phyloP scores from a whole-genome alignment of 441 rosid species.

The Capsella rubella region DNA sequence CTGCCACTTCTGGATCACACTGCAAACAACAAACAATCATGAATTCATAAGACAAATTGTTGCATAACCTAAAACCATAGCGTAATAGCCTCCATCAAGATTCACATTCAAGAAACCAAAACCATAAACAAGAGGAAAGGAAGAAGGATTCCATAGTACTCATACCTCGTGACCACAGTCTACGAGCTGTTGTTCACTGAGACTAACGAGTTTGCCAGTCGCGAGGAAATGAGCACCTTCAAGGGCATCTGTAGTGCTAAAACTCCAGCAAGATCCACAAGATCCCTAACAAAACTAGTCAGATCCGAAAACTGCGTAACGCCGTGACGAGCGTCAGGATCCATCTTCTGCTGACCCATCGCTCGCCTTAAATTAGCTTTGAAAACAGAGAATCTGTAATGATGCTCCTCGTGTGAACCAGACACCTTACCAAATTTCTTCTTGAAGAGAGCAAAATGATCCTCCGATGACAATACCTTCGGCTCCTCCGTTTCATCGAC shows the following conservation, averaged over 20 bases:
- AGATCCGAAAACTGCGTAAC: no score
- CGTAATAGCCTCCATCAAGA: not conserved
- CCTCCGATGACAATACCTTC: slow-evolving; percentile 47
- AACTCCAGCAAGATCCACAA: slow-evolving; percentile 98
- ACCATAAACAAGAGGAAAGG: not conserved
- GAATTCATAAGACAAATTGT: not conserved
- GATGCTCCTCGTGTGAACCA: slow-evolving; percentile 73
- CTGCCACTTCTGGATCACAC: slow-evolving; percentile 90
- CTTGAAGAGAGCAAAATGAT: slow-evolving; percentile 82
- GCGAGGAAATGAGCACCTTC: slow-evolving; percentile 91
- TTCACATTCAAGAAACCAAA: not conserved
- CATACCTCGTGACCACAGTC: slow-evolving; percentile 94
- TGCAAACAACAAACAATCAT: slow-evolving; percentile 37
- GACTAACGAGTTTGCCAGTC: slow-evolving; percentile 84
- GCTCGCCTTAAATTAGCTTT: slow-evolving; percentile 58
- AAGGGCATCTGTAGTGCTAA: slow-evolving; percentile 89
- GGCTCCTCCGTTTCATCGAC: no score
- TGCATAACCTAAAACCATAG: not conserved
- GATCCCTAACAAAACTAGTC: slow-evolving; percentile 59
- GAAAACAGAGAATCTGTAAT: slow-evolving; percentile 65
- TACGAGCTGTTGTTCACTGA: slow-evolving; percentile 96
- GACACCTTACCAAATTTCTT: slow-evolving; percentile 65
- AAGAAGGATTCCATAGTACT: not conserved
- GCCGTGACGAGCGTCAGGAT: no score
- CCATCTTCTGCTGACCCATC: no score